phyloP scores from a whole-genome alignment of 23 red algal species.

The Cyanidiococcus yangmingshanensis region DNA sequence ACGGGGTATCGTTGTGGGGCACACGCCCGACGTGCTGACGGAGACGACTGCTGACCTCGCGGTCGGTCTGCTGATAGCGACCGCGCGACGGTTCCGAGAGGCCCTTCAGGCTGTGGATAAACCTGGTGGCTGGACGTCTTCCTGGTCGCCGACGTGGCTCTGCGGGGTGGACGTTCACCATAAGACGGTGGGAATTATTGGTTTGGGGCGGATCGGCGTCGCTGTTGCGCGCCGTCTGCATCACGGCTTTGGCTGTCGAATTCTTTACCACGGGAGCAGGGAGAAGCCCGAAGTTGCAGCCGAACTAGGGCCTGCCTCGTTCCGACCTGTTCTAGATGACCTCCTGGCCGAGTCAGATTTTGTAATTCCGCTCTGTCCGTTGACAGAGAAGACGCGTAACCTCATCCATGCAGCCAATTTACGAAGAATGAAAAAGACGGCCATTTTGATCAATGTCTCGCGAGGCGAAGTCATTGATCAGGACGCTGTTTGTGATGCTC shows the following conservation, averaged over 20 bases:
- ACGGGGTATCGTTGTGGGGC: slow-evolving; percentile 37
- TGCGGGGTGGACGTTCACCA: slow-evolving; percentile 72
- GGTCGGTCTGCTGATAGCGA: slow-evolving; percentile 60
- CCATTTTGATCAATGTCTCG: slow-evolving; percentile 71
- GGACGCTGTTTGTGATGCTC: slow-evolving; percentile 47
- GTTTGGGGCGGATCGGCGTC: slow-evolving; percentile 70
- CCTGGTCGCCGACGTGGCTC: slow-evolving; percentile 66
- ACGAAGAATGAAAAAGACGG: slow-evolving; percentile 62
- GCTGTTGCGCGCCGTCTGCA: slow-evolving; percentile 58
- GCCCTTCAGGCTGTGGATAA: slow-evolving; percentile 44
- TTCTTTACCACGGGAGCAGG: slow-evolving; percentile 40
- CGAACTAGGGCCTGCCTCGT: slow-evolving; percentile 27
- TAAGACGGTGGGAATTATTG: slow-evolving; percentile 66
- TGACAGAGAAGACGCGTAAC: slow-evolving; percentile 47
- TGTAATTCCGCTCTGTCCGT: slow-evolving; percentile 73
- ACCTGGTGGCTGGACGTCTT: slow-evolving; percentile 50
- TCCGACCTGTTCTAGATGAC: slow-evolving; percentile 25
- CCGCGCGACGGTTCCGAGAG: slow-evolving; percentile 65
- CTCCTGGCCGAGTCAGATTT: slow-evolving; percentile 53
- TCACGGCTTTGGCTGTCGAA: slow-evolving; percentile 68
- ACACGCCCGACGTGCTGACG: slow-evolving; percentile 85
- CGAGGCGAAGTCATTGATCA: slow-evolving; percentile 86
- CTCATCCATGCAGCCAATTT: slow-evolving; percentile 55
- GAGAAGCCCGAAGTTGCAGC: slow-evolving; percentile 24
- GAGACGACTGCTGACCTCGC: slow-evolving; percentile 79